Base-by-base conservation (phyloP, 2,329 filamentous ascomycete genomes). In the Hypoxylon sp. region DNA sequence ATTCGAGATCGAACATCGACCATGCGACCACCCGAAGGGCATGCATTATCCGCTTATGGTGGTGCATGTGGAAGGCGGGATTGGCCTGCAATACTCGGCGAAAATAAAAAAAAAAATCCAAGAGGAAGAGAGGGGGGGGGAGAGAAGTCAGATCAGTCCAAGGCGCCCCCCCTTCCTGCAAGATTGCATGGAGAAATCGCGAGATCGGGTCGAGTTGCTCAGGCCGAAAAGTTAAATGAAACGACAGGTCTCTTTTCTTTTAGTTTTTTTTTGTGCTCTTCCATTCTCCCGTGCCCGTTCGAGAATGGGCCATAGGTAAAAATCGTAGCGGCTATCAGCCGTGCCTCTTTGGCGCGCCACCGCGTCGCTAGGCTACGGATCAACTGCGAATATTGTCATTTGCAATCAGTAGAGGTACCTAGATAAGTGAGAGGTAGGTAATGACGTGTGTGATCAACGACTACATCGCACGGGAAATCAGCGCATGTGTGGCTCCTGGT, bases 151-250 rank as follows among this genome's bases (percentile, higher is more conserved):
- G 57, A 66, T 63, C 51, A 64, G n/a, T 37, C 29, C 53, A 59
- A 61, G 17, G 58, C 57, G 59, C 65, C 53, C 53, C 58, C 61
- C 60, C 33, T 69, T 31, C 65, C 69, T 71, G 69, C 69, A 69
- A 71, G 66, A 70, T 71, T 70, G 69, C 69, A 71, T 71, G 66
- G 69, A 69, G 69, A 65, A 62, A 67, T 70, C 56, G 65, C 59
- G 63, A 70, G 66, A 71, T 71, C 69, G 69, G 69, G 67, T 71
- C 69, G 57, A 71, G 69, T 71, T 71, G 69, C 69, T 71, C 69
- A 71, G 63, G 46, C 53, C 65, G 48, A 51, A 47, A 70, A 71
- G 69, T 65, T 71, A 71, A 71, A 71, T 67, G 63, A 71, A 70
- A 71, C 69, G 69, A 71, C 69, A 67, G 60, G 63, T 71, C 67